Base-by-base conservation (phyloP, 768 basidiomycete genomes). In the Lactifluus hygrophoroides region DNA sequence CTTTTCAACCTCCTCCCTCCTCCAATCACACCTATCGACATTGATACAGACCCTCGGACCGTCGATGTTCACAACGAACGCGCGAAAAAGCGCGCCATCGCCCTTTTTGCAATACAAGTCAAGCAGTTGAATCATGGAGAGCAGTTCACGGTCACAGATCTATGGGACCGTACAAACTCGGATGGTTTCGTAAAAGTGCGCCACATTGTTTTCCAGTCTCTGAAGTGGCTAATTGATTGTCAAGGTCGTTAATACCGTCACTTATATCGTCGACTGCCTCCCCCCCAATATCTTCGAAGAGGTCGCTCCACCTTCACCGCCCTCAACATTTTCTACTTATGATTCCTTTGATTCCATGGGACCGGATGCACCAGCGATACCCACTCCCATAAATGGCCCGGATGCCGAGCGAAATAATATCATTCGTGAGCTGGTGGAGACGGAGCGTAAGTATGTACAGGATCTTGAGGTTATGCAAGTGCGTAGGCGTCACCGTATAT, bases 401-500 rank as follows among this genome's bases (percentile, higher is more conserved):
- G 85, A 89, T 61, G 75, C 79, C 1, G 84, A 84, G 21, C 78
- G 89, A 54, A 83, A 83, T 70, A 87, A 88, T 63, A 87, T 88
- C 60, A 80, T 94, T 59, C 80, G 81, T 67, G 96, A 99, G 73
- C 83, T 97, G 65, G 82, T 98, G 48, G 89, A 91, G 71, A 97
- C 93, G 0, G 96, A 99, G 71, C 85, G 91, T 65, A 93, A 93
- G 74, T 98, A 92, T 70, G 95, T 98, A 5, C 88, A 91, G 71
- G 96, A 98, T 73, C 76, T 99, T 63, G 94, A 96, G 71, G 85
- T 93, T 67, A 89, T 98, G 80, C 94, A 95, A 82, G 94, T 92
- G 64, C 67, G 85, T 69, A 30, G 54, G n/a, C n/a, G n/a, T n/a
- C n/a, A n/a, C n/a, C n/a, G n/a, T n/a, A n/a, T n/a, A n/a, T n/a